These are phyloP conservation scores for Trametopsis cervina DNA, from an alignment of 768 basidiomycete species.

Conservation along the genomic window DNA sequence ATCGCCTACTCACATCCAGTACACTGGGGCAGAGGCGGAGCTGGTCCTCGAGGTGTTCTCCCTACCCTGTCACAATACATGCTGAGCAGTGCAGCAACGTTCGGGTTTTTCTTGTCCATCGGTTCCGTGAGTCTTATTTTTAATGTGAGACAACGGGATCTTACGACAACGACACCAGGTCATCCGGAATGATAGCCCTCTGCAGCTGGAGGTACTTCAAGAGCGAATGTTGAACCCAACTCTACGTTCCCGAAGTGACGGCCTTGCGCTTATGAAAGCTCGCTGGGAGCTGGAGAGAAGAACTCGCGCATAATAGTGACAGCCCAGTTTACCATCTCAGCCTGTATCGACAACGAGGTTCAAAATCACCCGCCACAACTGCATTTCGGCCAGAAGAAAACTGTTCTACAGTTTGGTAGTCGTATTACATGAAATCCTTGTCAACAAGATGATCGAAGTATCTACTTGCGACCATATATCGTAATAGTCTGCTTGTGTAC, in stretches of 20 bases:
- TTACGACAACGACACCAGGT: slow-evolving; percentile 43
- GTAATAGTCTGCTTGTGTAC: not conserved
- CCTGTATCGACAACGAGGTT: not conserved
- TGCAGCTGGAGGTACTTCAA: slow-evolving; percentile 58
- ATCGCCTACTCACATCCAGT: not conserved
- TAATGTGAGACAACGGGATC: not conserved
- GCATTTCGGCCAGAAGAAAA: no score
- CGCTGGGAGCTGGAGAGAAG: slow-evolving; percentile 51
- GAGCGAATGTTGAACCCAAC: slow-evolving; percentile 49
- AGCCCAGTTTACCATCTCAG: not conserved
- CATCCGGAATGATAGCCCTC: slow-evolving; percentile 75
- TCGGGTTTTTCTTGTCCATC: slow-evolving; percentile 94
- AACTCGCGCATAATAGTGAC: not conserved
- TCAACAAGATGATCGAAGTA: not conserved
- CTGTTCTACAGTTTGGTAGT: not conserved
- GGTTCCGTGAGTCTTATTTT: slow-evolving; percentile 58
- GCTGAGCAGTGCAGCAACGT: slow-evolving; percentile 96
- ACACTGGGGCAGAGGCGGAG: slow-evolving; percentile 56
- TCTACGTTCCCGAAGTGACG: slow-evolving; percentile 60
- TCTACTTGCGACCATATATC: not conserved
- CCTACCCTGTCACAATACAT: slow-evolving; percentile 97
- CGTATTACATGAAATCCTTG: not conserved
- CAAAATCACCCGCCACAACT: no score
- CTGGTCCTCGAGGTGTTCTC: slow-evolving; percentile 84
- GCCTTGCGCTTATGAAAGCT: slow-evolving; percentile 60